phyloP scores from a whole-genome alignment of 2,329 filamentous ascomycete genomes.

The Spiromastix sp. region DNA sequence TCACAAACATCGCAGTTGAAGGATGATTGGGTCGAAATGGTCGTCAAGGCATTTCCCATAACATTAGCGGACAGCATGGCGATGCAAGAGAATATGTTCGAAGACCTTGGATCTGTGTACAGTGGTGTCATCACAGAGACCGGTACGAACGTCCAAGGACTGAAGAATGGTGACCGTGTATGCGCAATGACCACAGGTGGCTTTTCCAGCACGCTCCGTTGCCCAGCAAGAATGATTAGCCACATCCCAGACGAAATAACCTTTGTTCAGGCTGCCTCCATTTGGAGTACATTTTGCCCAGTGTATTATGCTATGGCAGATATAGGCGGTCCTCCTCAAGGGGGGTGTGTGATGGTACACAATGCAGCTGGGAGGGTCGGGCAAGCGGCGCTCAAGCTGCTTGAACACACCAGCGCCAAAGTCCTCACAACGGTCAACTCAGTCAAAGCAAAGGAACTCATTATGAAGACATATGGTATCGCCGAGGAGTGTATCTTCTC shows the following conservation, averaged over 20 bases:
- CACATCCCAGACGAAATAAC: slow-evolving; percentile 27
- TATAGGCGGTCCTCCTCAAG: slow-evolving; percentile 14
- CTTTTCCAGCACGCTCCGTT: slow-evolving; percentile 5
- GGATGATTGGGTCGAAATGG: slow-evolving; percentile 15
- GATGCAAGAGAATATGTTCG: slow-evolving; percentile 5
- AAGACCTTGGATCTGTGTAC: slow-evolving; percentile 8
- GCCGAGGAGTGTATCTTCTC: slow-evolving; percentile 16
- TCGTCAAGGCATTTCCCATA: slow-evolving; percentile 12
- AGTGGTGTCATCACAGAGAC: slow-evolving; percentile 7
- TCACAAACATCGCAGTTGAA: not conserved
- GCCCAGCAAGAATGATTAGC: slow-evolving; percentile 6
- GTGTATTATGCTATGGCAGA: slow-evolving; percentile 15
- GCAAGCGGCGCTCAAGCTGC: slow-evolving; percentile 14
- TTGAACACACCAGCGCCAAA: slow-evolving; percentile 9
- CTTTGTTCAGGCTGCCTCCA: slow-evolving; percentile 20
- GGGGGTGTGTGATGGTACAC: slow-evolving; percentile 20
- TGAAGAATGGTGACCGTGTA: slow-evolving; percentile 11
- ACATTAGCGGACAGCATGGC: slow-evolving; percentile 15
- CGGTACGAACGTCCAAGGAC: slow-evolving; percentile 2
- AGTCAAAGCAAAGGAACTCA: slow-evolving; percentile 14
- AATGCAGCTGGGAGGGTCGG: slow-evolving; percentile 16
- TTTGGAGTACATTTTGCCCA: slow-evolving; percentile 8
- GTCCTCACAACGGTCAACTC: slow-evolving; percentile 15
- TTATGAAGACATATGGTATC: slow-evolving; percentile 12
- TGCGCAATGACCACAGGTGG: slow-evolving; percentile 3